Base-by-base conservation (phyloP, 108 stramenopile species). In the Chaetoceros tenuissimus region DNA sequence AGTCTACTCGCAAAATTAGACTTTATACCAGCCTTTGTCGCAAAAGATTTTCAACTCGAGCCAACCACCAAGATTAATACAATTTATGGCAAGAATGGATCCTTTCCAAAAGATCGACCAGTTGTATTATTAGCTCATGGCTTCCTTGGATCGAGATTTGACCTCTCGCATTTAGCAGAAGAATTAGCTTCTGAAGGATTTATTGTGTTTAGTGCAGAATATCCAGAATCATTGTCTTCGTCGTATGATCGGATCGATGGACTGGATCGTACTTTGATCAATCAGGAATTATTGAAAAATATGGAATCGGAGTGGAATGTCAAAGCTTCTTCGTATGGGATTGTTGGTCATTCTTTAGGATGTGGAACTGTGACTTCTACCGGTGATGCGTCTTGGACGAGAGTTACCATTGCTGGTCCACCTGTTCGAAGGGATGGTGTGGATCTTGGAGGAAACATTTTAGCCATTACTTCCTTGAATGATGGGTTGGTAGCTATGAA, bases 201-300 rank as follows among this genome's bases (percentile, higher is more conserved):
- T 61, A 47, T 80, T 0, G 79, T 76, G 24, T 47, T 88, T 2
- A 56, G 72, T 51, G 60, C 82, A 0, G 86, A 88, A 63, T 83
- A 83, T 62, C 86, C 86, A 23, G 86, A 88, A 56, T 77, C 75
- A 26, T 64, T 88, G 57, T 82, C 82, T 24, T 80, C 80, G n/a
- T 77, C 80, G 10, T 87, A 80, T 49, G 66, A 66, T 26, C 10
- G 17, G 1, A 30, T 34, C 30, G 51, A 60, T 49, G 69, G 73
- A 17, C 61, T 88, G 18, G 77, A 82, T 67, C 78, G 86, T n/a
- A 27, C 53, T 0, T 46, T 59, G 13, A 80, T 84, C 43, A 83
- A 67, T 17, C 24, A 72, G 50, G 17, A 44, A 40, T 49, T 88
- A 8, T 46, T 88, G 29, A 20, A 43, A 28, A 54, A 25, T 1